Evolutionary conservation across 192 early-diverging fungal genomes (phyloP).

Genomic region (Podila epigama): DNA sequence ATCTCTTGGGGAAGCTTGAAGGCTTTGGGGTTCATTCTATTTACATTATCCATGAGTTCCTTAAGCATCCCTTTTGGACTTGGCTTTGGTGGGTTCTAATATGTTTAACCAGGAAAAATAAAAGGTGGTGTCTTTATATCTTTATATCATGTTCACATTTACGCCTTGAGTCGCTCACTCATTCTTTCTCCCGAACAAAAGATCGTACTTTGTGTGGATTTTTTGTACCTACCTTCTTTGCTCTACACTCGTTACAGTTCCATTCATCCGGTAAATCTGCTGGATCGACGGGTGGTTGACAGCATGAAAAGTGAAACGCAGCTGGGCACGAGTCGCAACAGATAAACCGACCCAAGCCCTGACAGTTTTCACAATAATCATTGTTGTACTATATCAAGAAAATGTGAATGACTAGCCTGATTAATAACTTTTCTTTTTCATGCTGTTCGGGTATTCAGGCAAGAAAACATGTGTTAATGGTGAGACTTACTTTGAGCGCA

Average conservation of each 20-base stretch:
- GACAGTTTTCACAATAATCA: slow-evolving; percentile 48
- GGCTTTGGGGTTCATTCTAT: slow-evolving; percentile 14
- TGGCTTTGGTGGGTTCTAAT: slow-evolving; percentile 25
- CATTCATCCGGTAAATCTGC: slow-evolving; percentile 43
- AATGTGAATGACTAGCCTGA: background rate
- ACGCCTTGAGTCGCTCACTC: no score
- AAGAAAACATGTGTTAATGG: background rate
- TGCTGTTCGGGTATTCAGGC: no score
- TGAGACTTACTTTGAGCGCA: slow-evolving; percentile 13
- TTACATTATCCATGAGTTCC: slow-evolving; percentile 48
- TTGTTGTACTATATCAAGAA: slow-evolving; percentile 25
- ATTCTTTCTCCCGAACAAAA: no score
- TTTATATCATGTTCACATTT: no score
- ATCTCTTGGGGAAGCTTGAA: slow-evolving; percentile 22
- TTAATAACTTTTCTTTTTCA: background rate
- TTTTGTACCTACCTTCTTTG: slow-evolving; percentile 39
- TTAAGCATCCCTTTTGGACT: slow-evolving; percentile 45
- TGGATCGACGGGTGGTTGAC: slow-evolving; percentile 43
- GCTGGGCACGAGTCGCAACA: slow-evolving; percentile 52
- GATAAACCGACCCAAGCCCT: slow-evolving; percentile 41
- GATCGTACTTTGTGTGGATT: no score
- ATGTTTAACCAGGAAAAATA: background rate
- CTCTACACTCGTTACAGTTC: slow-evolving; percentile 45
- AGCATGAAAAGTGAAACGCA: slow-evolving; percentile 53
- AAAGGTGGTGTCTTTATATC: no score